Evolutionary conservation across 306 rosid genomes (phyloP).

Genomic region (Gynostemma pentaphyllum): DNA sequence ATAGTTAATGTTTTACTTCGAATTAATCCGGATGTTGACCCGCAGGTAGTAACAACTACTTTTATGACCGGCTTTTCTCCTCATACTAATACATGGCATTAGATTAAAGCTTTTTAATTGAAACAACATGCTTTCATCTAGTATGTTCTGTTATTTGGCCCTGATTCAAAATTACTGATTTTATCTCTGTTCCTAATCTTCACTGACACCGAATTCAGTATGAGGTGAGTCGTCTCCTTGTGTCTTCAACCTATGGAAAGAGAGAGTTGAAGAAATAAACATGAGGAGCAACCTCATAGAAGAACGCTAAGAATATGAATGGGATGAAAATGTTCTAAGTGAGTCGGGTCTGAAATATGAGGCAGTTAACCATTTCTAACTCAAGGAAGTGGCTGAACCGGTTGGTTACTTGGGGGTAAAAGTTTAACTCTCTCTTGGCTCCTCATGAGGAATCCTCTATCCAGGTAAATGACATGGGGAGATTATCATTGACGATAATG

Average conservation of each 20-base stretch:
- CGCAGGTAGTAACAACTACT: constrained; percentile 40
- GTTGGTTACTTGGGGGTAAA: background rate
- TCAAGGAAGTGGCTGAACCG: no score
- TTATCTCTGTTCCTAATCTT: background rate
- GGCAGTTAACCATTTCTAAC: no score
- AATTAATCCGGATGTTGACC: constrained; percentile 90
- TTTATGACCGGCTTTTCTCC: no score
- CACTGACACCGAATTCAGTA: background rate
- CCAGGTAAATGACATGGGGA: background rate
- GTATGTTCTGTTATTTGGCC: background rate
- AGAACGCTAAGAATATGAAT: background rate
- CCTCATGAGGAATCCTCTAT: background rate
- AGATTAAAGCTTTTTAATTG: background rate
- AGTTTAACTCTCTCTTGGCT: background rate
- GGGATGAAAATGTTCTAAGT: no score
- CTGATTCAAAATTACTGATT: background rate
- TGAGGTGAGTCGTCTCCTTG: background rate
- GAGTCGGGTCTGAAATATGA: background rate
- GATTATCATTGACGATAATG: no score
- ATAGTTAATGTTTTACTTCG: constrained; percentile 72
- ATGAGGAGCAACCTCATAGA: background rate
- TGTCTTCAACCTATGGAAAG: no score
- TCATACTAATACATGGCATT: no score
- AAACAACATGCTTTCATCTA: background rate
- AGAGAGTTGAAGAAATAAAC: background rate